phyloP scores from a whole-genome alignment of 192 early-diverging fungal genomes.

The Helicostylum pulchrum region DNA sequence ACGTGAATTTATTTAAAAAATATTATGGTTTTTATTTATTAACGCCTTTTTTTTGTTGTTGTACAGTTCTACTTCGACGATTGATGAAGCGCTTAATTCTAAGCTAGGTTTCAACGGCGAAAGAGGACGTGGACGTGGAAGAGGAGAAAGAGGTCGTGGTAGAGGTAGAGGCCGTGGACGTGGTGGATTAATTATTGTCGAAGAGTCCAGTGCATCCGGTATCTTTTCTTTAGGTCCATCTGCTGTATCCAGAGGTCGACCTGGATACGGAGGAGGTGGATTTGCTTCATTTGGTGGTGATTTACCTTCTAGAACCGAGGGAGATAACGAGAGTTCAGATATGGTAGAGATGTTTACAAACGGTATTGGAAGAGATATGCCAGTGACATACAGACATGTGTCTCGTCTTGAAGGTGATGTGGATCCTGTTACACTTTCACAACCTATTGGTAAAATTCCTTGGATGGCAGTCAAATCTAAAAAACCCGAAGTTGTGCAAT shows the following conservation, averaged over 20 bases:
- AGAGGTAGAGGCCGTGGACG: conserved; percentile 39
- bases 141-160: conserved; percentile 26
- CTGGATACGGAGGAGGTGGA: conserved; percentile 11
- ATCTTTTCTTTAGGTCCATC: conserved; percentile 53
- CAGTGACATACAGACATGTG: conserved; percentile 18
- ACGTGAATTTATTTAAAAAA: conserved; percentile 14
- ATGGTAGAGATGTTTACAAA: conserved; percentile 18
- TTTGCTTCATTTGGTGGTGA: conserved; percentile 24
- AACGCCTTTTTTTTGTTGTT: background rate
- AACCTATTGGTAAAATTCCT: conserved; percentile 4
- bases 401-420: conserved; percentile 22
- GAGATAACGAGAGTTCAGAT: conserved; percentile 20
- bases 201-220: conserved; percentile 43
- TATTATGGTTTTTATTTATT: background rate
- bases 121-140: conserved; percentile 46
- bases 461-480: conserved; percentile 20
- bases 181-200: conserved; percentile 10
- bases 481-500: background rate
- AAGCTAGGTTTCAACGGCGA: conserved; percentile 24
- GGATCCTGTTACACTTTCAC: conserved; percentile 21
- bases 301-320: background rate
- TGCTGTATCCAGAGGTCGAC: background rate
- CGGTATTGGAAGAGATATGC: background rate
- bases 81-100: conserved; percentile 5
- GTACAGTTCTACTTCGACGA: conserved; percentile 15